Base-by-base conservation (phyloP, 1,284 basidiomycete species). In the Tranzscheliella williamsii region DNA sequence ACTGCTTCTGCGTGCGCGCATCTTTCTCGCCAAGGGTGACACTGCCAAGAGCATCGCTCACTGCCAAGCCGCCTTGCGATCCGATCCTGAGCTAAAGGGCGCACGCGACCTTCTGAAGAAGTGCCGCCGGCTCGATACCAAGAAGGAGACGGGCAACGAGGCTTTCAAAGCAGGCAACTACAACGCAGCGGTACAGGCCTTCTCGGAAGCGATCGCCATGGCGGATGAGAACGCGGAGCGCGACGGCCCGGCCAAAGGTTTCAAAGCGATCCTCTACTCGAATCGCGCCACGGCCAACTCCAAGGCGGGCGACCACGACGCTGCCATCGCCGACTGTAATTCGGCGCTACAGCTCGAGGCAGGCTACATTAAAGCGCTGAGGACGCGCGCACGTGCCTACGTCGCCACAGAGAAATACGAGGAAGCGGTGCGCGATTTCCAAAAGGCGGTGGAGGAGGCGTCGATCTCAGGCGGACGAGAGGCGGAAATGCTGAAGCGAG, bases 141-240 rank as follows among this genome's bases (percentile, higher is more conserved):
- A 88, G 37, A 93, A 93, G 73, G 89, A 91, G 55, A 88, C 89
- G 60, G 90, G 90, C 0, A 93, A 93, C 68, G 72, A 77, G 0
- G 82, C 84, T 1, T 93, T 93, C 81, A 91, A 91, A 78, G 51
- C 75, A 0, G 83, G 83, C 2, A 81, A 82, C 49, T 79, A 85
- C 24, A 67, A 82, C 24, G 85, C 87, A 31, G 91, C 91, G 0
- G 78, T 87, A 2, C 80, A 82, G 5, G 85, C 83, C 68, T 76
- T 73, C 42, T 56, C 63, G 9, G 63, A 73, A 38, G 57, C 70
- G 7, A 31, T 76, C 13, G 35, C 52, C 22, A 36, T 70, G 13
- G 67, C 70, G 2, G 62, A 63, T 15, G 62, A 72, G 24, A 52
- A 65, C 20, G 32, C 46, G 5, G 57, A 46, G 5, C 38, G 38